Evolutionary conservation across 768 basidiomycete species (phyloP).

Genomic region (Tulasnella calospora): DNA sequence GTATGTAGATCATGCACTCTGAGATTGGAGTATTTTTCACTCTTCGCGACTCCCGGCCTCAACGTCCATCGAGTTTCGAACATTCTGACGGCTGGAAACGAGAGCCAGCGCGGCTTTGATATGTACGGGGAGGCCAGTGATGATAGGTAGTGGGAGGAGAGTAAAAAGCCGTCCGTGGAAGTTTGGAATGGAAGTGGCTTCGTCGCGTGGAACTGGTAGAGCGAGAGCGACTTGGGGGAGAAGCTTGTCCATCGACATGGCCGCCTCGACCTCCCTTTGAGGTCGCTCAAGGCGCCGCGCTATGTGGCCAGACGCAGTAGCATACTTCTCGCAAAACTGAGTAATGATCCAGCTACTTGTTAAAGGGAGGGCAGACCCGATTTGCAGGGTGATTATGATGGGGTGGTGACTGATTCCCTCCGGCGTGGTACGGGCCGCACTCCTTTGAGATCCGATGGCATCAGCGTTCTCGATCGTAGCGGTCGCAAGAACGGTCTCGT

Average conservation of each 20-base stretch:
- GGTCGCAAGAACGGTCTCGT: conserved; percentile 22
- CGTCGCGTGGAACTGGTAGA: conserved; percentile 34
- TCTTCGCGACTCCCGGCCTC: conserved; percentile 44
- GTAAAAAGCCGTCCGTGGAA: conserved; percentile 45
- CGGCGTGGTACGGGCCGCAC: not conserved
- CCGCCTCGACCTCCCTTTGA: conserved; percentile 25
- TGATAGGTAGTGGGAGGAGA: conserved; percentile 46
- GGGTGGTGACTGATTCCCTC: not conserved
- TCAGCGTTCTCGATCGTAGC: not conserved
- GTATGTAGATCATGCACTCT: conserved; percentile 26
- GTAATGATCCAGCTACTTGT: conserved; percentile 17
- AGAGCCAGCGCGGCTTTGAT: conserved; percentile 48
- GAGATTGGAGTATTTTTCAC: conserved; percentile 35
- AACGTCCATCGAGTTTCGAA: conserved; percentile 43
- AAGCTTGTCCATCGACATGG: conserved; percentile 43
- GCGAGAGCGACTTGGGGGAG: conserved; percentile 37
- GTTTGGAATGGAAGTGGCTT: not conserved
- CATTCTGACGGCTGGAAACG: conserved; percentile 44
- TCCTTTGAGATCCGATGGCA: not conserved
- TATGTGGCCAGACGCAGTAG: conserved; percentile 30
- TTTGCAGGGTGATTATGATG: not conserved
- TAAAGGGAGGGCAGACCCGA: not conserved
- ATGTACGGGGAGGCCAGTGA: conserved; percentile 45
- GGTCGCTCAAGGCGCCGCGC: not conserved
- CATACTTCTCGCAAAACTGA: conserved; percentile 34